Percentiles rank a stretch among this genome's conserved stretches.
Conservation (phyloP, 495 filamentous ascomycete genomes). For the Lepidopterella palustris region DNA sequence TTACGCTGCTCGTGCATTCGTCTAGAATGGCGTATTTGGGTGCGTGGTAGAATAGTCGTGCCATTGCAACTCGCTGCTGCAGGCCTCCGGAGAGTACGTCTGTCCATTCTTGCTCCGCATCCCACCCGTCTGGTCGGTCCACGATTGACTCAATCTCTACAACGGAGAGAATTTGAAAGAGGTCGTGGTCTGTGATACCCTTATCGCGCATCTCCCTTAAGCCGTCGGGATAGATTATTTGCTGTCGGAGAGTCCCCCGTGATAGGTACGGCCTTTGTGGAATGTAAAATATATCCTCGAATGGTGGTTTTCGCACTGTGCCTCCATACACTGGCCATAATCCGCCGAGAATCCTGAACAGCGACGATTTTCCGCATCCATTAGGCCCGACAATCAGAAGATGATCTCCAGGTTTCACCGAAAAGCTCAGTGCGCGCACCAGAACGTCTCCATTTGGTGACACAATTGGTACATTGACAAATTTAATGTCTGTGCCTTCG, state of each 20-base stretch:
- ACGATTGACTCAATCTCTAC: constrained; percentile 82
- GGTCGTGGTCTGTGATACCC: constrained; percentile 74
- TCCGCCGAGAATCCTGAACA: constrained; percentile 93
- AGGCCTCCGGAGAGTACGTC: constrained; percentile 83
- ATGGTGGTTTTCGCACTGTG: constrained; percentile 79
- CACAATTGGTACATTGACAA: constrained; percentile 86
- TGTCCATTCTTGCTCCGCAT: constrained; percentile 93
- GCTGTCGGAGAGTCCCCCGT: constrained; percentile 80
- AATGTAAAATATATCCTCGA: constrained; percentile 94
- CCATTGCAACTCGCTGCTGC: constrained; percentile 98
- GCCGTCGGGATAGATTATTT: constrained; percentile 94
- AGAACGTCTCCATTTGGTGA: constrained; percentile 92
- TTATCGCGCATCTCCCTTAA: constrained; percentile 78
- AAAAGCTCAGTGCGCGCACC: constrained; percentile 75
- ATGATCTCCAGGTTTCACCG: constrained; percentile 77
- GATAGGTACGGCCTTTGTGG: constrained; percentile 92
- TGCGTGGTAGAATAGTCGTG: constrained; percentile 87
- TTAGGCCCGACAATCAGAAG: constrained; percentile 94
- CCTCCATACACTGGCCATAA: constrained; percentile 99
- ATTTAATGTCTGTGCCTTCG: constrained; percentile 76
- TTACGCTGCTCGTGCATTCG: constrained; percentile 91
- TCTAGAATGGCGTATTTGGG: constrained; percentile 92
- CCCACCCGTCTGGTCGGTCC: constrained; percentile 76
- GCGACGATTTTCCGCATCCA: constrained; percentile 90
- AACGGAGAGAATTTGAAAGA: constrained; percentile 65